Conservation (phyloP, 2,329 filamentous ascomycete genomes). For the Hypocrella siamensis region DNA sequence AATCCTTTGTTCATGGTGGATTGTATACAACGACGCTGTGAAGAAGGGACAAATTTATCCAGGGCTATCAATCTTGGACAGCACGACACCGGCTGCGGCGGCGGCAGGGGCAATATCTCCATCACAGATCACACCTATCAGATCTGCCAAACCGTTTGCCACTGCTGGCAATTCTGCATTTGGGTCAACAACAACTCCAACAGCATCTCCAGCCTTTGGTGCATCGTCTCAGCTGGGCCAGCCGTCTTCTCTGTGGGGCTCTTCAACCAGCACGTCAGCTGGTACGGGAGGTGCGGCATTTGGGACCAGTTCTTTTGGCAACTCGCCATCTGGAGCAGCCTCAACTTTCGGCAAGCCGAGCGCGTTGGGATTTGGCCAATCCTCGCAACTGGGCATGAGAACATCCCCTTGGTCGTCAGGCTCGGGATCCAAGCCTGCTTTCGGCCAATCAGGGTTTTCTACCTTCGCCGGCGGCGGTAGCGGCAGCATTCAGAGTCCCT, state of each 20-base stretch:
- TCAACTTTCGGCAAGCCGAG: conserved; percentile 34
- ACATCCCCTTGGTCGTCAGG: conserved; percentile 36
- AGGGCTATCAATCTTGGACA: conserved; percentile 41
- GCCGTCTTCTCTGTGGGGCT: conserved; percentile 35
- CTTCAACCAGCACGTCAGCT: conserved; percentile 14
- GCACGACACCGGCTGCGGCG: conserved; percentile 13
- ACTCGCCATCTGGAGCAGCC: conserved; percentile 16
- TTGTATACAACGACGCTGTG: conserved; percentile 80
- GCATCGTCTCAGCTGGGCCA: conserved; percentile 31
- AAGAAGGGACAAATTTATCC: conserved; percentile 57
- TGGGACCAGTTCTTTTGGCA: conserved; percentile 29
- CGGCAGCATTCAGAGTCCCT: conserved; percentile 17
- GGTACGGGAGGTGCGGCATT: conserved; percentile 22
- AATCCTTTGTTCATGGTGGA: conserved; percentile 73
- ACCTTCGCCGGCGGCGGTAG: conserved; percentile 20
- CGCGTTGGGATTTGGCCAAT: conserved; percentile 36
- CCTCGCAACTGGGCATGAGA: conserved; percentile 29
- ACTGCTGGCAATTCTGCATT: conserved; percentile 20
- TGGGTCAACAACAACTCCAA: conserved; percentile 18
- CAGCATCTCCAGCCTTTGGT: conserved; percentile 28
- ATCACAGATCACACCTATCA: conserved; percentile 11
- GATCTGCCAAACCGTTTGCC: conserved; percentile 17
- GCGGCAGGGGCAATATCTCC: too few relatives aligned
- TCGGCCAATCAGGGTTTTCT: conserved; percentile 38
- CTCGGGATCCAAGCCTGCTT: conserved; percentile 23